Evolutionary conservation across 805 yeast species (phyloP), one percentile per base, ranked within the genome.

Genomic region (Monosporozyma unispora): DNA sequence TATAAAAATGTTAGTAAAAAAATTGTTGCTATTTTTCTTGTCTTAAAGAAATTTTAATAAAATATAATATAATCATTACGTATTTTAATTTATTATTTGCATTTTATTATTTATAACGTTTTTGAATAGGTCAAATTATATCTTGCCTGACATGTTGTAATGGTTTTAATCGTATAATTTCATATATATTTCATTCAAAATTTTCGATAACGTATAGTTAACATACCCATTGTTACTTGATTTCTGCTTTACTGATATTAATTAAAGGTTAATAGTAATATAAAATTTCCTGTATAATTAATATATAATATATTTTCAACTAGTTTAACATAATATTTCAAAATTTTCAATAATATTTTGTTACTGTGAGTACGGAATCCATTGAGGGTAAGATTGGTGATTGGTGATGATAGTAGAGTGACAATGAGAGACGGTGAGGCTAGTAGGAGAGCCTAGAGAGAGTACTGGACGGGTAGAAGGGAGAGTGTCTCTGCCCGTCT

Each of bases 191-290:
- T 44, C 46, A 44, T 25, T 28, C n/a, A n/a, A 21, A 12, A 4
- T 39, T 39, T 22, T 18, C 21, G 9, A n/a, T 25, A 37, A n/a
- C n/a, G 39, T 35, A 22, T n/a, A 12, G 23, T 27, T 10, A 16
- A 69, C 72, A 63, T 71, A 71, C 74, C 74, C 73, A 71, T 70
- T 71, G 68, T 70, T 64, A 58, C 63, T 63, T 61, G 61, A 58
- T 66, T 63, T 55, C 42, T 39, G 42, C 42, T 39, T 39, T 39
- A 39, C 27, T 39, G 42, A 12, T 39, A 21, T 39, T 21, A 12
- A 39, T 12, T 21, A 39, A 39, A 4, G 11, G 4, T 12, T 10
- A 18, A 19, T 22, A 21, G 25, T 39, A 10, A 4, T 18, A 18
- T 8, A 39, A 39, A 39, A 19, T 12, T 12, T 21, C 27, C 42